Evolutionary conservation across 176 grass and related monocot genomes (phyloP), one percentile per base, ranked within the genome.

Genomic region (Ensete ventricosum): DNA sequence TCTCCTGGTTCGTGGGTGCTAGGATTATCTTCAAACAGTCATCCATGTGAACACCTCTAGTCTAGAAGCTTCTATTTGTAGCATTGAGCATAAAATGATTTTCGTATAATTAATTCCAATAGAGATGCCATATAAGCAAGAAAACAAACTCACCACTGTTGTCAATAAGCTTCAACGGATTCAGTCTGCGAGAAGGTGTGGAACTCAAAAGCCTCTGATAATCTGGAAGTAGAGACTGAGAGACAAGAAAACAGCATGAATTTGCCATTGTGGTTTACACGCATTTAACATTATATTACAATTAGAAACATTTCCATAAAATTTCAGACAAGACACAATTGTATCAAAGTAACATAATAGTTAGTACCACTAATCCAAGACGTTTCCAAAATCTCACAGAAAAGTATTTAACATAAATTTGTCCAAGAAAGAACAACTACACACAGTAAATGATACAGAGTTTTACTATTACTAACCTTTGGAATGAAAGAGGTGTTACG

Each of bases 201-300:
- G 95, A 99, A 87, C 87, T 94, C 82, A 99, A 83, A 50, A 99
- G 90, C 79, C 91, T 99, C 84, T 99, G 95, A 69, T 99, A 99
- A 91, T 99, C 95, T 89, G 91, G 95, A 86, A 99, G 90, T 34
- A 99, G 74, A 70, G 95, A 94, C 95, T 99, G 71, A 8, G 72
- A 69, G 48, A 77, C 64, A 85, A 76, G 10, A 84, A 79, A 57
- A 60, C 13, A 2, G 23, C 75, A 67, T n/a, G 16, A 59, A 57
- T 74, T 79, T 67, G 67, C 21, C 53, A 29, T 19, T 29, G 24
- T 34, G 27, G 53, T 7, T 14, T 17, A 57, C 20, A 21, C 1
- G 17, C 14, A 73, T 55, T 26, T 26, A 73, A 26, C 17, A 53
- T 5, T 24, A 19, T 16, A 73, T 12, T 22, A 73, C 19, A 73